Conservation (phyloP, 257 asterid genomes). For the Nyctanthes arbortristis region DNA sequence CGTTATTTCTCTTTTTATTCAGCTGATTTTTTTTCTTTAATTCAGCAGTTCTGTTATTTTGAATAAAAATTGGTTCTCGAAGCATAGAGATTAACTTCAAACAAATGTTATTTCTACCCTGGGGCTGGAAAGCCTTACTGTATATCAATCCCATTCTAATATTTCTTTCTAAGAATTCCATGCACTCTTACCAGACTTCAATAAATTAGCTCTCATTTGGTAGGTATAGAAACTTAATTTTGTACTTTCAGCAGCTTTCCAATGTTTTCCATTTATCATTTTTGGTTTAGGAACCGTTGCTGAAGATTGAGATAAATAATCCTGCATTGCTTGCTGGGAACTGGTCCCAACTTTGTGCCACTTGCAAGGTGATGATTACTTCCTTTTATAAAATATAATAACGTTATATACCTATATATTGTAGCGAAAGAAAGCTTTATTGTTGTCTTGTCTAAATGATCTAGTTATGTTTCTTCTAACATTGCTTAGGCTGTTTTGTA, state of each 20-base stretch:
- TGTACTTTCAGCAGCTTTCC: background rate
- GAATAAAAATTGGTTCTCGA: background rate
- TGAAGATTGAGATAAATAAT: constrained; percentile 73
- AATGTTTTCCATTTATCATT: constrained; percentile 12
- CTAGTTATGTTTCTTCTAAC: constrained; percentile 15
- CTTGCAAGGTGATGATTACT: constrained; percentile 78
- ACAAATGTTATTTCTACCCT: background rate
- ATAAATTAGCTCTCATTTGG: constrained; percentile 15
- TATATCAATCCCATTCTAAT: background rate
- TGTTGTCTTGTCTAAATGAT: constrained; percentile 2
- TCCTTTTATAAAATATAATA: constrained; percentile 15
- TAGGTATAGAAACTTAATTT: background rate
- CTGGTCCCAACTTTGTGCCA: constrained; percentile 98
- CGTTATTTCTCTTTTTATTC: constrained; percentile 1
- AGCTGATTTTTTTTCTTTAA: background rate
- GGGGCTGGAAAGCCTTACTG: background rate
- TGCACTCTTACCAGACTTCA: constrained; percentile 8
- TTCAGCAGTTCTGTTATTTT: constrained; percentile 1
- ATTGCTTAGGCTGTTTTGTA: constrained; percentile 27
- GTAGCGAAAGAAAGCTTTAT: constrained; percentile 15
- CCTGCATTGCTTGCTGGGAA: constrained; percentile 95
- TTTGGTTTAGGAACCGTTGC: constrained; percentile 75
- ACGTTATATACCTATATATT: background rate
- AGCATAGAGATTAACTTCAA: background rate
- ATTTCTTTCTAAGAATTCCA: background rate